A percentile compares a stretch with the other conserved stretches of the same genome.
Evolutionary conservation across 2,329 filamentous ascomycete species (phyloP).

Genomic region (Colletotrichum sp.): DNA sequence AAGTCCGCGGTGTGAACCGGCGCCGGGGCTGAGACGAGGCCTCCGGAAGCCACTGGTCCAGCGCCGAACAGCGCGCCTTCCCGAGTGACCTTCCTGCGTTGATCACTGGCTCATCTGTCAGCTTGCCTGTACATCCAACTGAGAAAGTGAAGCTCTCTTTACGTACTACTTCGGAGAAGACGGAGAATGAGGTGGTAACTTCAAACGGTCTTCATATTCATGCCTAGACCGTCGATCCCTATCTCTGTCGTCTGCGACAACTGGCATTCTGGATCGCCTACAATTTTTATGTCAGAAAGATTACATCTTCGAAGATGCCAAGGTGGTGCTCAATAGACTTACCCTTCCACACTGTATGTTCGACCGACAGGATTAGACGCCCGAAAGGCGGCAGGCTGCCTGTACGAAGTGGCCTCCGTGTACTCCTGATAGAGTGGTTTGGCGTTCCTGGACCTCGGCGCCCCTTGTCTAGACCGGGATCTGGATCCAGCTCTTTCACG

Average conservation of each 20-base stretch:
- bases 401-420: background rate
- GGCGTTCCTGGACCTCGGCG: background rate
- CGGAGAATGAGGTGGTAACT: background rate
- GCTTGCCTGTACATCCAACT: background rate
- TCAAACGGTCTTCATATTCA: background rate
- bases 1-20: background rate
- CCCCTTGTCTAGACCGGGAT: background rate
- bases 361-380: background rate
- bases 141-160: background rate
- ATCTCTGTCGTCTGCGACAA: background rate
- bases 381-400: background rate
- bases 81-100: background rate
- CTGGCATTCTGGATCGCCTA: background rate
- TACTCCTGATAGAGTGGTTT: background rate
- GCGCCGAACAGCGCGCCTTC: background rate
- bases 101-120: background rate
- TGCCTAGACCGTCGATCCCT: background rate
- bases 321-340: background rate
- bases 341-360: background rate
- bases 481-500: background rate
- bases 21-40: background rate
- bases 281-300: background rate
- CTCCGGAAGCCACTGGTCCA: background rate
- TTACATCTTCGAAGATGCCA: background rate
- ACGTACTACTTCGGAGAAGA: background rate